Evolutionary conservation across 2,329 filamentous ascomycete species (phyloP).

Genomic region (Biscogniauxia mediterranea): DNA sequence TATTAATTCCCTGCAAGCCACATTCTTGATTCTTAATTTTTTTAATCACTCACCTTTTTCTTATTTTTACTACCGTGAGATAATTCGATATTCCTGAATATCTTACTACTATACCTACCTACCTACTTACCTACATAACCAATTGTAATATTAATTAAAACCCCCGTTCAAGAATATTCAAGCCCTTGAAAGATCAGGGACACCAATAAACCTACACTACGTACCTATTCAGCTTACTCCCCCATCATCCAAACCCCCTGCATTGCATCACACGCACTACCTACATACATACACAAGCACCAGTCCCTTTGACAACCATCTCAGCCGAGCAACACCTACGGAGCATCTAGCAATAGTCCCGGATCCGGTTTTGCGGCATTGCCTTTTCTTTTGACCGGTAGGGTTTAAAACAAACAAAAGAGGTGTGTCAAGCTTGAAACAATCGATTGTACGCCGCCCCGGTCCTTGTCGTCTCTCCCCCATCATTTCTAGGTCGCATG

Average conservation of each 20-base stretch:
- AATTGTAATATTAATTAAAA: neutral
- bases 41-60: neutral
- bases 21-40: neutral
- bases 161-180: neutral
- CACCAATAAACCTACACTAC: neutral
- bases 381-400: no score
- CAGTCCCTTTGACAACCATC: neutral
- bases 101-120: neutral
- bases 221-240: no score
- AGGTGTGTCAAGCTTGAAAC: no score
- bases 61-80: no score
- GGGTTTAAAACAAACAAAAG: neutral
- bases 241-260: neutral
- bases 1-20: neutral
- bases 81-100: neutral
- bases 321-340: neutral
- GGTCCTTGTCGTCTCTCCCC: neutral
- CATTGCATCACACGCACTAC: neutral
- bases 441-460: neutral
- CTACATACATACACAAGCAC: no score
- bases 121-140: neutral
- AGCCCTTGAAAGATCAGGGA: neutral
- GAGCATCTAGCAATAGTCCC: neutral
- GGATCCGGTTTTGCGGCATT: neutral
- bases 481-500: neutral